phyloP scores from a whole-genome alignment of 805 yeast genomes.

The Hanseniaspora thailandica region DNA sequence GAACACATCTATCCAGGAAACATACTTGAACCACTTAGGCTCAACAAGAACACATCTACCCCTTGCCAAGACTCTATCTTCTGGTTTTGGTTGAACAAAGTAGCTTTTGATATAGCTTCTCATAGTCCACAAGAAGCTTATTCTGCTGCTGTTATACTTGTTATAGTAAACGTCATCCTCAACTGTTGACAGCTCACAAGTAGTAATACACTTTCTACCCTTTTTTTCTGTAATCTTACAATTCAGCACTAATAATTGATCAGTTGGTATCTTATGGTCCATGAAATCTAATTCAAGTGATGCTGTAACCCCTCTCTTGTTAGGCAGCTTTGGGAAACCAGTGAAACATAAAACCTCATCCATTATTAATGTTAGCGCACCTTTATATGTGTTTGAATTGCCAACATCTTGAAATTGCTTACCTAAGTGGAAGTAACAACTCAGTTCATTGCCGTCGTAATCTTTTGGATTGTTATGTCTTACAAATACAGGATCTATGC shows the following conservation, averaged over 20 bases:
- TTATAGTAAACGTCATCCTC: conserved; percentile 21
- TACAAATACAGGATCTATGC: conserved; percentile 49
- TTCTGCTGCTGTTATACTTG: neutral
- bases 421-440: conserved; percentile 65
- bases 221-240: conserved; percentile 55
- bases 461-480: conserved; percentile 33
- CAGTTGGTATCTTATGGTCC: conserved; percentile 36
- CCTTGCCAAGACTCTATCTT: conserved; percentile 39
- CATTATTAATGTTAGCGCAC: conserved; percentile 61
- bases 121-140: neutral
- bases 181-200: conserved; percentile 51
- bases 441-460: conserved; percentile 39
- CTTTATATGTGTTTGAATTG: conserved; percentile 69
- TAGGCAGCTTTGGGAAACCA: conserved; percentile 74
- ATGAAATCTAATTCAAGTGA: conserved; percentile 50
- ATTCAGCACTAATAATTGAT: conserved; percentile 50
- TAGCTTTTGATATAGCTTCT: conserved; percentile 8
- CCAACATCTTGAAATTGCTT: conserved; percentile 44
- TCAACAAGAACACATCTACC: conserved; percentile 68
- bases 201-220: conserved; percentile 74
- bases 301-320: conserved; percentile 82
- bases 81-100: conserved; percentile 4
- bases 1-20: conserved; percentile 42
- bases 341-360: conserved; percentile 80
- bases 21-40: conserved; percentile 76